Evolutionary conservation across 805 yeast species (phyloP), one percentile per base, ranked within the genome.

Genomic region (Ogataea minuta): DNA sequence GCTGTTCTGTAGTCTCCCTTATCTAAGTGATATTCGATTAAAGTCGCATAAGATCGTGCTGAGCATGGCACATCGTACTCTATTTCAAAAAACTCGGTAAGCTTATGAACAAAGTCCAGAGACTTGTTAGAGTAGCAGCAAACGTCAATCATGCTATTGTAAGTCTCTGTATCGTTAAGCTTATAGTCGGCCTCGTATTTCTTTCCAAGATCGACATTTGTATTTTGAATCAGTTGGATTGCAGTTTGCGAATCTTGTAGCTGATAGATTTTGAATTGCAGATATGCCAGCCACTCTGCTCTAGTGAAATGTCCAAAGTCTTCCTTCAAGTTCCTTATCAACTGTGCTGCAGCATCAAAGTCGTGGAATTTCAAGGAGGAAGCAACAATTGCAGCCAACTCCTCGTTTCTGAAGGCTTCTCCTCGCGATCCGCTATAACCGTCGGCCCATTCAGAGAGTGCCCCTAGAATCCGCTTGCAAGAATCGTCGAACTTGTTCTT

Each of bases 1-100:
- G 71, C 70, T 14, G 46, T 50, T 6, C 47, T 47, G 12, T 54
- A 45, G 28, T 84, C 66, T n/a, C 39, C 44, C 2, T 50, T 48
- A 7, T 37, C 35, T 9, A 72, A 44, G 2, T 59, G 57, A 15
- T 67, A 49, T 10, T 62, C 52, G 9, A 74, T 62, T 21, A 71
- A 45, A 5, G 61, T 49, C 1, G 66, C 56, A 35, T 56, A 65
- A 8, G 69, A 57, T 11, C 60, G 58, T 0, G 69, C 64, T 43
- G 71, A 67, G 9, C 64, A 52, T 4, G 54, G 54, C 1, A 71
- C 44, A 4, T 50, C 61, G 32, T 53, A 54, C n/a, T 53, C 52
- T 3, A 48, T 34, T n/a, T 57, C 56, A 51, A 67, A 72, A 23
- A 43, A 44, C 9, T 47, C 52, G 3, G 53, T 45, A 12, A 64